Evolutionary conservation across 495 filamentous ascomycete species (phyloP), one percentile per base, ranked within the genome.

Genomic region (Staphylotrichum tortipilum): DNA sequence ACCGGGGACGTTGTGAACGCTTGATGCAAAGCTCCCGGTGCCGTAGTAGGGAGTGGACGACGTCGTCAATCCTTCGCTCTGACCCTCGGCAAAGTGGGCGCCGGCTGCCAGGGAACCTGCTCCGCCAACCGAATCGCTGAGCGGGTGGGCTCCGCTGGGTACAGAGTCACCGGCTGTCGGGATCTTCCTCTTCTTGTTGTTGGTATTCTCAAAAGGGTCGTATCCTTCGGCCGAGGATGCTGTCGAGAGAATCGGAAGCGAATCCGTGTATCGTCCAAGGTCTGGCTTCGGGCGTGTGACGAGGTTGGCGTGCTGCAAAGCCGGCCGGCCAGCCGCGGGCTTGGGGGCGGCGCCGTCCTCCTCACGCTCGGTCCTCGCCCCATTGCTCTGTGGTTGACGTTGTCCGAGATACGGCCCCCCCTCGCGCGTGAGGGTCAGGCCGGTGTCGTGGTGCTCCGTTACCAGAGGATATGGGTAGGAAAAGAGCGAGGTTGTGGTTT

Each of bases 121-220:
- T 21, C 53, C 42, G 14, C 42, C n/a, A 11, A 18, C 33, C 18
- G 87, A 65, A 39, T 76, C 74, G 44, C 58, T 68, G n/a, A 64
- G 51, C 10, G 66, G 52, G 49, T 88, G 83, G 40, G 71, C 70
- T 11, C 78, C 79, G 47, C 66, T 71, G 24, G 73, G 48, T 31
- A 60, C 67, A 4, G 78, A 69, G 44, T 80, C 83, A 4, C 83
- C 85, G n/a, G 87, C 84, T 0, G 86, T 86, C 4, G 94, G 94
- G 24, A 97, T 96, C 68, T 99, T 99, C 50, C 94, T 80, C 66
- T 99, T 98, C 68, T 99, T 99, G 64, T 99, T 97, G 63, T 95
- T 97, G 44, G 88, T 95, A 58, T 99, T 97, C 64, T 99, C 92
- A 59, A 95, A 94, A 15, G 86, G 90, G 62, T 97, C 94, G 63